A percentile compares a stretch with the other conserved stretches of the same genome.
These are phyloP conservation scores for Ogataea nitratoaversa DNA, from an alignment of 805 yeast genomes.

Conservation along the genomic window DNA sequence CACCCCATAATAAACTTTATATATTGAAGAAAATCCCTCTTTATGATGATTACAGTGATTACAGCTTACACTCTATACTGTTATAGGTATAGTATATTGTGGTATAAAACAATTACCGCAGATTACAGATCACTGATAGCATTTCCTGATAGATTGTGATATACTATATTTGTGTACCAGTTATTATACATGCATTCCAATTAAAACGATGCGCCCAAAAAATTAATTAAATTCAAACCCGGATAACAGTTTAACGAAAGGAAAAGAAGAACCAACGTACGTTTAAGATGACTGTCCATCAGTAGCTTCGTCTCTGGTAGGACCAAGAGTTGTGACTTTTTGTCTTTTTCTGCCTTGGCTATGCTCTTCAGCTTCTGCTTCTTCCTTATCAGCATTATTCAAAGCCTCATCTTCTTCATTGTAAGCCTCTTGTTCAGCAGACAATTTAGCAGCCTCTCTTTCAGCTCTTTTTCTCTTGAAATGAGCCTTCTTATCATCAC, in stretches of 20 bases:
- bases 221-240: not conserved
- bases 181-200: not conserved
- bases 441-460: slow-evolving; percentile 35
- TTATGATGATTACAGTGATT: no score
- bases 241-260: not conserved
- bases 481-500: slow-evolving; percentile 52
- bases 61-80: no score
- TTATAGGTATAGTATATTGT: no score
- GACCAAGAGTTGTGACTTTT: not conserved
- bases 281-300: not conserved
- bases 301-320: slow-evolving; percentile 15
- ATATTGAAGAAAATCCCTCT: no score
- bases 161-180: no score
- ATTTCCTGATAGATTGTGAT: no score
- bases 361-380: slow-evolving; percentile 15
- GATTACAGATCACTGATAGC: no score
- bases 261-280: no score
- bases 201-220: slow-evolving; percentile 2
- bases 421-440: slow-evolving; percentile 25
- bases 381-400: slow-evolving; percentile 17
- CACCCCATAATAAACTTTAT: no score
- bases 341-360: slow-evolving; percentile 1
- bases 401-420: slow-evolving; percentile 22
- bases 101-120: no score
- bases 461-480: slow-evolving; percentile 52